Percentiles rank a stretch among this genome's conserved stretches.
Conservation (phyloP, 257 asterid genomes). For the Schizonepeta tenuifolia region DNA sequence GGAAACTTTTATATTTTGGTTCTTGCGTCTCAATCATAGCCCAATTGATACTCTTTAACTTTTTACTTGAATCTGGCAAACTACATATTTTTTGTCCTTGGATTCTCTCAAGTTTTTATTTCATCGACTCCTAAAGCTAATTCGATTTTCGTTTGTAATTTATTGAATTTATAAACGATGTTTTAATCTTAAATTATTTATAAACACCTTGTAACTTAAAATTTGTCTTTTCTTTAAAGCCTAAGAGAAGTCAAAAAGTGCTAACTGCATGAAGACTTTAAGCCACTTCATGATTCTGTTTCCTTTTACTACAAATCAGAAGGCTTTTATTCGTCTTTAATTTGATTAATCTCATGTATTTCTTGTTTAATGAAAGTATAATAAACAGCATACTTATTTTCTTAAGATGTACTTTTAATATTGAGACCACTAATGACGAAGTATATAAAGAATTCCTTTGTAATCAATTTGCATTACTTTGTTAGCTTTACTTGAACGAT, state of each 20-base stretch:
- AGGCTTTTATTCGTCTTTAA: too few relatives aligned
- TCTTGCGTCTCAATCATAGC: slow-evolving; percentile 9
- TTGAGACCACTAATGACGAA: too few relatives aligned
- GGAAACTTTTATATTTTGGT: slow-evolving; percentile 4
- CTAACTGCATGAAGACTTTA: not conserved
- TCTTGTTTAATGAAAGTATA: too few relatives aligned
- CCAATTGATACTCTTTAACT: slow-evolving; percentile 1
- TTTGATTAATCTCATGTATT: too few relatives aligned
- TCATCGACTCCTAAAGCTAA: not conserved
- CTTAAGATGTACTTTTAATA: too few relatives aligned
- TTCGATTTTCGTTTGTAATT: not conserved
- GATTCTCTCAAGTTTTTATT: not conserved
- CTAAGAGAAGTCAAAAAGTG: slow-evolving; percentile 18
- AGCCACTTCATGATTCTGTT: not conserved
- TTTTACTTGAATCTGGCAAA: not conserved
- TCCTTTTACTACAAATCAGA: not conserved
- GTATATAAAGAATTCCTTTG: too few relatives aligned
- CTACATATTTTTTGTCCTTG: not conserved
- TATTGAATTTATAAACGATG: not conserved
- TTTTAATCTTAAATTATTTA: not conserved
- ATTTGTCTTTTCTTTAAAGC: slow-evolving; percentile 20
- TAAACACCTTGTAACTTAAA: not conserved
- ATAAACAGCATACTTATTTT: too few relatives aligned
- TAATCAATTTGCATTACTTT: too few relatives aligned
- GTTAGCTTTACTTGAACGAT: too few relatives aligned